Conservation (phyloP, 2,329 filamentous ascomycete genomes). For the Emergomyces africanus region DNA sequence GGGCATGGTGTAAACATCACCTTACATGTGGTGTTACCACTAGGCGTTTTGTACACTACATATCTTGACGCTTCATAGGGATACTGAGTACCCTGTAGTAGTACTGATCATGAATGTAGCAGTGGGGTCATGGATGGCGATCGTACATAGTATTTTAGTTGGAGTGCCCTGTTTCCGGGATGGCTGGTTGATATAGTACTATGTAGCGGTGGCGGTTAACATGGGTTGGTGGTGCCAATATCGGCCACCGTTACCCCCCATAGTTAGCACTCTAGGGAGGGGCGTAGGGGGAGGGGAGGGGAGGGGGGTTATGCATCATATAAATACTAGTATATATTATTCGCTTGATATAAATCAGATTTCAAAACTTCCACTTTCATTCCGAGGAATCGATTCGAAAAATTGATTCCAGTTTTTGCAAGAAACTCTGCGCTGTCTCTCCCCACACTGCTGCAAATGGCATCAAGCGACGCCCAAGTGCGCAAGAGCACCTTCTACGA, state of each 20-base stretch:
- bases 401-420: not conserved
- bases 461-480: not conserved
- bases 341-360: too few species aligned
- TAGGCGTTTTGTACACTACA: too few species aligned
- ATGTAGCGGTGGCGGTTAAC: not conserved
- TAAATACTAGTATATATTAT: too few species aligned
- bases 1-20: not conserved
- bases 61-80: too few species aligned
- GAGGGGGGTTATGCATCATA: too few species aligned
- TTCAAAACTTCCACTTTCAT: not conserved
- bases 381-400: not conserved
- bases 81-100: too few species aligned
- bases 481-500: conserved; percentile 1
- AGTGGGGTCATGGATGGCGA: too few species aligned
- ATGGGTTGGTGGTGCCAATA: not conserved
- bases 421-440: not conserved
- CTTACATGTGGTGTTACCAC: not conserved
- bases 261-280: too few species aligned
- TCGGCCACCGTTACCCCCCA: too few species aligned
- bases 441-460: not conserved
- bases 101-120: too few species aligned
- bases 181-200: not conserved
- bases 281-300: too few species aligned
- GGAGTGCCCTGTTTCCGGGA: not conserved
- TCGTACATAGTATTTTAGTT: not conserved